Conservation (phyloP, 1,284 basidiomycete species). For the Salmacisia buchloeana region DNA sequence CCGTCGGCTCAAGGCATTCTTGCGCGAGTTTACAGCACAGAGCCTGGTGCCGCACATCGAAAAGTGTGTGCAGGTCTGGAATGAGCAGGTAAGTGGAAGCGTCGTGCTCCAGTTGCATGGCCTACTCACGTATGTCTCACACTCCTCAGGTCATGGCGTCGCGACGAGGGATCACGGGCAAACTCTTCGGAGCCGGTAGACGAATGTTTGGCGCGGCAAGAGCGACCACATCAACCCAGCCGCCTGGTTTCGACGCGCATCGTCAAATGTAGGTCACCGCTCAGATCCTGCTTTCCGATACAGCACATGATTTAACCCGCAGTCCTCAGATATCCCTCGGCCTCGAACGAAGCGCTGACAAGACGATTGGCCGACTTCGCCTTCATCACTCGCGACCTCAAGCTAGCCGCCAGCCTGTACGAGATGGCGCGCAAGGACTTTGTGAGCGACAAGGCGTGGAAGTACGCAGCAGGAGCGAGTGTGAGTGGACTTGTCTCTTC, state of each 20-base stretch:
- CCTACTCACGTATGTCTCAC: neutral
- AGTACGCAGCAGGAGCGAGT: conserved; percentile 39
- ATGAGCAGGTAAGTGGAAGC: conserved; percentile 64
- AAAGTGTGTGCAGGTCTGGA: conserved; percentile 84
- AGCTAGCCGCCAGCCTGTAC: conserved; percentile 77
- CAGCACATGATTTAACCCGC: no score
- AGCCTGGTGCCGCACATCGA: conserved; percentile 95
- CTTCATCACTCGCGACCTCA: conserved; percentile 83
- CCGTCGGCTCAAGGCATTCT: conserved; percentile 70
- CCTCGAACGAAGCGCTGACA: conserved; percentile 55
- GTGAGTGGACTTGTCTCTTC: conserved; percentile 20
- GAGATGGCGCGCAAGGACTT: conserved; percentile 63
- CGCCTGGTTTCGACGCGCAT: conserved; percentile 4
- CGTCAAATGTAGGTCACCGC: conserved; percentile 5
- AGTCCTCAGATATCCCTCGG: conserved; percentile 47
- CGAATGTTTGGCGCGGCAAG: conserved; percentile 53
- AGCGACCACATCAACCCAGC: neutral
- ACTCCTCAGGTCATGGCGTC: conserved; percentile 66
- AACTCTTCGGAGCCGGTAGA: conserved; percentile 58
- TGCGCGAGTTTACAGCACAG: conserved; percentile 83
- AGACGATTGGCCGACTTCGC: conserved; percentile 86
- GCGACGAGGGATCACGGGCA: conserved; percentile 77
- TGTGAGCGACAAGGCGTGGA: conserved; percentile 36
- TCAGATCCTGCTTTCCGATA: no score
- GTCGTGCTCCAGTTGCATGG: neutral